phyloP scores from a whole-genome alignment of 352 stramenopile genomes.

The Pythium oligandrum region DNA sequence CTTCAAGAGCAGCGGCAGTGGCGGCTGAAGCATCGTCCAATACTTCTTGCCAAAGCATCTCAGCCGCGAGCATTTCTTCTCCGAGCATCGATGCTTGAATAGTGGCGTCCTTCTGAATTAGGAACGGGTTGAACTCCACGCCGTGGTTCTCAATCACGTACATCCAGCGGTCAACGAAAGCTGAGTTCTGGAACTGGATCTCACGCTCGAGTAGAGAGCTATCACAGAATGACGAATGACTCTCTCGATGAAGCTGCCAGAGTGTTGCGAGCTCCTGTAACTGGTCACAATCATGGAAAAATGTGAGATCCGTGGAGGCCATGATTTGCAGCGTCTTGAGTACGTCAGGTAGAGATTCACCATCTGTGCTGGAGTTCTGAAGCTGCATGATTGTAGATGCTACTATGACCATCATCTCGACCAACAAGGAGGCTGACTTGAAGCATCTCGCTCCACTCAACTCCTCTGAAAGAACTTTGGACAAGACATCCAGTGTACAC shows the following conservation, averaged over 20 bases:
- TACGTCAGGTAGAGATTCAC: constrained; percentile 19
- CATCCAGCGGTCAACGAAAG: constrained; percentile 47
- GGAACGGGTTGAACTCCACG: constrained; percentile 66
- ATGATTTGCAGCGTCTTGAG: constrained; percentile 78
- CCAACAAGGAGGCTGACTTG: constrained; percentile 20
- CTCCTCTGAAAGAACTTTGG: constrained; percentile 27
- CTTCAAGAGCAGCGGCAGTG: constrained; percentile 24
- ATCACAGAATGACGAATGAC: constrained; percentile 40
- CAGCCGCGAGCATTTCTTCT: constrained; percentile 43
- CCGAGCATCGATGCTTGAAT: constrained; percentile 44
- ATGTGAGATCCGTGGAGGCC: constrained; percentile 60
- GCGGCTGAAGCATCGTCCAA: constrained; percentile 27
- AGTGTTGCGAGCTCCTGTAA: constrained; percentile 55
- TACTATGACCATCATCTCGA: constrained; percentile 50
- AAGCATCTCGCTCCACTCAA: constrained; percentile 25
- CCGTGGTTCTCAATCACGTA: constrained; percentile 31
- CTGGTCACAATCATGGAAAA: constrained; percentile 50
- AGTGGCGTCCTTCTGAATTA: constrained; percentile 50
- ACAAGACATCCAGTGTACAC: constrained; percentile 46
- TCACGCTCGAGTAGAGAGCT: constrained; percentile 3
- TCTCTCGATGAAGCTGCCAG: constrained; percentile 56
- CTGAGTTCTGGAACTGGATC: constrained; percentile 18
- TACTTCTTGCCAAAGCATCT: constrained; percentile 55
- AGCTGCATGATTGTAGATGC: constrained; percentile 39
- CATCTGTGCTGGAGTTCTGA: constrained; percentile 12